Conservation (phyloP, 2,329 filamentous ascomycete species). For the Stachybotrys echinatus region DNA sequence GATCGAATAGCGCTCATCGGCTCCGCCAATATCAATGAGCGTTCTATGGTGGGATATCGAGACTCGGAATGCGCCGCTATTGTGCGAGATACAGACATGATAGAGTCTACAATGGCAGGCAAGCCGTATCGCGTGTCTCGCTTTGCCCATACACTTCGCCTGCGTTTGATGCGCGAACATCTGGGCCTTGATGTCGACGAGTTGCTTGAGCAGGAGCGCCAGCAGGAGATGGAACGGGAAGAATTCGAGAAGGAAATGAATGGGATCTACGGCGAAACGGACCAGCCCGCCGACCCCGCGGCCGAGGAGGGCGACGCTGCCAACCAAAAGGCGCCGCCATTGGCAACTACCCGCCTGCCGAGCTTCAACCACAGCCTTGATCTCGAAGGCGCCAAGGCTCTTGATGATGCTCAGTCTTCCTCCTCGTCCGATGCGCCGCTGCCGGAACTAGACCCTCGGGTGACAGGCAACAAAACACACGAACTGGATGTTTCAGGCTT, state of each 20-base stretch:
- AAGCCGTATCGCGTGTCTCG: conserved; percentile 83
- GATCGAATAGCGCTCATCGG: conserved; percentile 91
- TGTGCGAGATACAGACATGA: conserved; percentile 88
- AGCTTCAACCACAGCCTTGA: conserved; percentile 69
- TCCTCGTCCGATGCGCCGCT: conserved; percentile 13
- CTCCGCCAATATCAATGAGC: conserved; percentile 97
- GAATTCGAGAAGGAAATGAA: conserved; percentile 56
- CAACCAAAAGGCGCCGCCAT: conserved; percentile 35
- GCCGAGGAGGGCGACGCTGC: conserved; percentile 1
- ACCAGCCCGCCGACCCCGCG: conserved; percentile 21
- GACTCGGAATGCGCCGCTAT: conserved; percentile 91
- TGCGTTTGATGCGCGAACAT: conserved; percentile 95
- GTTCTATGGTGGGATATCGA: conserved; percentile 85
- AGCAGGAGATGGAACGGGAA: conserved; percentile 58
- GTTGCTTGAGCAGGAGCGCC: conserved; percentile 73
- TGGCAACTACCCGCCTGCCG: conserved; percentile 15
- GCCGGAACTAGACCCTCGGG: conserved; percentile 21
- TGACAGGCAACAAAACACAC: conserved; percentile 58
- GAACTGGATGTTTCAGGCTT: conserved; percentile 73
- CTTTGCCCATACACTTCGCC: conserved; percentile 87
- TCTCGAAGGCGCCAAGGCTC: conserved; percentile 42
- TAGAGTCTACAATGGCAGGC: conserved; percentile 87
- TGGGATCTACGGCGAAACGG: conserved; percentile 49
- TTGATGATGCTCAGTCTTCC: conserved; percentile 16
- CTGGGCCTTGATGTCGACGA: conserved; percentile 93